phyloP scores from a whole-genome alignment of 192 early-diverging fungal genomes.

The Umbelopsis vinacea region DNA sequence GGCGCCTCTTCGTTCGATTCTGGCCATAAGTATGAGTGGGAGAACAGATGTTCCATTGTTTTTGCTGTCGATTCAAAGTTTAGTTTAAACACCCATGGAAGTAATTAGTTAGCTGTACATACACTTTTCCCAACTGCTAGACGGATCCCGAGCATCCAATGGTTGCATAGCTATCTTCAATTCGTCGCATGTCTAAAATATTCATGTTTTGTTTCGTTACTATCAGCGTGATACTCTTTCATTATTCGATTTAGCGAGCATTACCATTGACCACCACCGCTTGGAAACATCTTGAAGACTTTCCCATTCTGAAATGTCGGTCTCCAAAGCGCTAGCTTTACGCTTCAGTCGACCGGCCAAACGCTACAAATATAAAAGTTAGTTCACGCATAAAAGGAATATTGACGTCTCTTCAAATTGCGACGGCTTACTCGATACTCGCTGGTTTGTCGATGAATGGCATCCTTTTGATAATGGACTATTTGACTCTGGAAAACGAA shows the following conservation, averaged over 20 bases:
- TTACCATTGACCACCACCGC: conserved; percentile 5
- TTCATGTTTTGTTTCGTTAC: background rate
- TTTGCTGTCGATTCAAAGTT: background rate
- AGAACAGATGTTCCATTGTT: background rate
- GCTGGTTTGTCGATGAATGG: background rate
- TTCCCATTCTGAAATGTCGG: conserved; percentile 1
- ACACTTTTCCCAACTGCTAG: background rate
- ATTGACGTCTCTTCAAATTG: background rate
- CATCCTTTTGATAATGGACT: conserved; percentile 17
- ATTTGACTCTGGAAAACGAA: background rate
- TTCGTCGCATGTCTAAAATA: background rate
- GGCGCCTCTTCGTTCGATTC: background rate
- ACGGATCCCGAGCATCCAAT: background rate
- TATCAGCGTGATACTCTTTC: too few relatives aligned
- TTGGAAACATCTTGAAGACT: background rate
- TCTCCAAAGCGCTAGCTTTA: conserved; percentile 8
- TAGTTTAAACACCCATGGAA: background rate
- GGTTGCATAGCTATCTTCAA: background rate
- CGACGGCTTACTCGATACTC: background rate
- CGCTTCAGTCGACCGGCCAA: background rate
- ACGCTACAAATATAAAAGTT: conserved; percentile 16
- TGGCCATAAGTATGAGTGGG: background rate
- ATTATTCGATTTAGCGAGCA: too few relatives aligned
- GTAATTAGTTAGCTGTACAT: background rate
- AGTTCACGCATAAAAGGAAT: conserved; percentile 19